Base-by-base conservation (phyloP, 345 rosid species). In the Hibiscus mutabilis region DNA sequence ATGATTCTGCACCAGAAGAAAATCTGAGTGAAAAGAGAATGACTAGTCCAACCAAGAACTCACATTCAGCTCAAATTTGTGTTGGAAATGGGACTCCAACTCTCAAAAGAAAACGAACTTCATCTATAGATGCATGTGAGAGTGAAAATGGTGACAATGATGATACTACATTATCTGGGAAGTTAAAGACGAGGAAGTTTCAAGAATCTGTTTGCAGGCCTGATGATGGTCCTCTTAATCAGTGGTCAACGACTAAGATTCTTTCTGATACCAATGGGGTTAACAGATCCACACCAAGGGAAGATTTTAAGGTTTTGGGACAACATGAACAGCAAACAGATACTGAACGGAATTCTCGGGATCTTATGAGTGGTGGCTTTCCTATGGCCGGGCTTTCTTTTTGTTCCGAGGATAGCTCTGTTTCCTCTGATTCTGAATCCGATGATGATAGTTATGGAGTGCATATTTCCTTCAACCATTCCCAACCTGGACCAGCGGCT, bases 71-170 rank as follows among this genome's bases (percentile, higher is more conserved):
- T 60, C 59, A 64, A 58, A 60, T 4, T 11, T 60, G 35, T 60
- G 42, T 1, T 3, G 70, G 56, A 53, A 65, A 61, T 46, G 73
- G 1, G 66, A 42, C 15, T n/a, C 37, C n/a, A 64, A 31, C 18
- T 29, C 77, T 52, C 16, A 76, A 84, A 82, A 80, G 87, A 73
- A 82, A 82, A 76, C 47, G 37, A 53, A 71, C 31, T 55, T 49
- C 73, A n/a, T 55, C 12, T 44, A 13, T 4, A 7, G 42, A 37
- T 37, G 11, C 42, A 7, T 37, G 11, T 25, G 69, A 46, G 42
- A 69, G 52, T 76, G 69, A 47, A 16, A 64, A 15, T 63, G 47
- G 33, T 16, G 57, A 40, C 13, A 46, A 47, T 53, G 37, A 65
- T 33, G 55, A 37, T 37, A 37, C 10, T 37, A 37, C 49, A 55